Evolutionary conservation across 495 filamentous ascomycete genomes (phyloP), one percentile per base, ranked within the genome.

Genomic region (Pyrenopolyporus hunteri): DNA sequence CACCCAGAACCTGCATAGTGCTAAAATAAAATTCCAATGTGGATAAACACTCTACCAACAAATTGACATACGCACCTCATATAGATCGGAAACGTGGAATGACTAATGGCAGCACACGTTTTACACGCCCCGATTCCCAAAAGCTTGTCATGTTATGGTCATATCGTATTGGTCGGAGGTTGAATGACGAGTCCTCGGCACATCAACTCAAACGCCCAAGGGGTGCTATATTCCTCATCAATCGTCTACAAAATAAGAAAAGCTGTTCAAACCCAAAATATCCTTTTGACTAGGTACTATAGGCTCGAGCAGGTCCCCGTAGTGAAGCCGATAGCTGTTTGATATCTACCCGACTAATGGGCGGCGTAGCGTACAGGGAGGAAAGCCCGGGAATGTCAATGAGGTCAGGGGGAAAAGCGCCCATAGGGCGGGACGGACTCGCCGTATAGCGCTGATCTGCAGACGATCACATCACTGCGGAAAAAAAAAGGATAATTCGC

Each of bases 401-500:
- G 35, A 50, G 50, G 23, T 47, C 52, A 63, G 53, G 52, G 59
- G 59, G 11, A 52, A 57, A 37, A 23, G 5, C 10, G 39, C 53
- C 60, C 22, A 58, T 64, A 58, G 60, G 60, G 13, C 10, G 1
- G 28, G 7, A 22, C 36, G 9, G 40, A n/a, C 25, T 51, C 46
- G 40, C 36, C 17, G 43, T 33, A 29, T 47, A 57, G 35, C 29
- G 54, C 49, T 58, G 60, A 65, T 65, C 62, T 45, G 14, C 44
- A 59, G 43, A n/a, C 44, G 17, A 65, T 65, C 62, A 35, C 62
- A 59, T 56, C 62, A 65, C 57, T 28, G 32, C 17, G 39, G 17
- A 20, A 33, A 45, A 53, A 52, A 16, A 37, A 29, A 39, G 51
- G 42, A 42, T 4, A 2, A 28, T 14, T 14, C n/a, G 9, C 48